phyloP scores from a whole-genome alignment of 345 rosid genomes.

The Eucalyptus tenuipes region DNA sequence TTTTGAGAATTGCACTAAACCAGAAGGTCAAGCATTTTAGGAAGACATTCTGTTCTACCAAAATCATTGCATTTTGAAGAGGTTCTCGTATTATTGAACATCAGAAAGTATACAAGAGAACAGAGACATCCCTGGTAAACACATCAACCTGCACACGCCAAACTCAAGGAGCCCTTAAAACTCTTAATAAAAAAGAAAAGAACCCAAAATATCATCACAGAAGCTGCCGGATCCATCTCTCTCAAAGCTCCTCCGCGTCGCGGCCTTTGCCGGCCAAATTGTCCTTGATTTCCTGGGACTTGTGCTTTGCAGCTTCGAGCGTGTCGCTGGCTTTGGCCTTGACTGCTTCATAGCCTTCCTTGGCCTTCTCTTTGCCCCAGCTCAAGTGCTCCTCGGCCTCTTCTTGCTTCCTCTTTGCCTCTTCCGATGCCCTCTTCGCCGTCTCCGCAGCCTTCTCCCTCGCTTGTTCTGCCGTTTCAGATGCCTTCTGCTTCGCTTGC shows the following conservation, averaged over 20 bases:
- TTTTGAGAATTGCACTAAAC: neutral
- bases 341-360: constrained; percentile 10
- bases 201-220: neutral
- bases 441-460: neutral
- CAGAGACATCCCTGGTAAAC: neutral
- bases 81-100: neutral
- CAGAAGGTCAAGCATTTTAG: neutral
- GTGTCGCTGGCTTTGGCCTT: constrained; percentile 11
- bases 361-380: constrained; percentile 25
- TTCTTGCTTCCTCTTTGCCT: neutral
- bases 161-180: neutral
- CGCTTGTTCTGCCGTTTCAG: neutral
- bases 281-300: neutral
- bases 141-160: neutral
- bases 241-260: constrained; percentile 14
- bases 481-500: neutral
- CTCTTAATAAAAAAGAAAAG: neutral
- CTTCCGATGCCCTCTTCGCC: neutral
- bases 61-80: neutral
- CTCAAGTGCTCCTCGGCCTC: constrained; percentile 1
- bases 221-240: neutral
- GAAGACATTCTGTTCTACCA: neutral
- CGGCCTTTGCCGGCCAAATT: neutral
- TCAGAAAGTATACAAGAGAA: neutral
- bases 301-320: neutral